Evolutionary conservation across 2,329 filamentous ascomycete genomes (phyloP).

Genomic region (Xylariaceae sp.): DNA sequence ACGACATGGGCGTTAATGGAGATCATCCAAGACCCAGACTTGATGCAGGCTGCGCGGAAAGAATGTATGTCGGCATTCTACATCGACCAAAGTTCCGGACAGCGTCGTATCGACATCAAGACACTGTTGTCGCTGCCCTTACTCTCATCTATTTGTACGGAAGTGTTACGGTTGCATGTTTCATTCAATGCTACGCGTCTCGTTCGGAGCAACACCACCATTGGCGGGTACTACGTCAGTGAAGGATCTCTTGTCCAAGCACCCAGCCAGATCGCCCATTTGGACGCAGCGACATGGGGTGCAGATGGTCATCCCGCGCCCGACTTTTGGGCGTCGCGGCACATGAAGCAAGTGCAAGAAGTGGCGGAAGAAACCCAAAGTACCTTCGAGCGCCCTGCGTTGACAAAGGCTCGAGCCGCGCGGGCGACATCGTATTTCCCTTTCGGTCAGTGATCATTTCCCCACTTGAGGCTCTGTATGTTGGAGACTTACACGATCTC

Average conservation of each 20-base stretch:
- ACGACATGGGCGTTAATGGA: conserved; percentile 29
- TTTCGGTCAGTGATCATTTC: conserved; percentile 5
- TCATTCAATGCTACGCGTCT: conserved; percentile 17
- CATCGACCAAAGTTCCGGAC: conserved; percentile 10
- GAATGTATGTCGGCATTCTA: conserved; percentile 18
- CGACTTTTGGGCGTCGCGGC: conserved; percentile 11
- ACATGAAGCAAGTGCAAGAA: conserved; percentile 2
- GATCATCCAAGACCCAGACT: conserved; percentile 19
- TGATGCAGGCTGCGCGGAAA: conserved; percentile 18
- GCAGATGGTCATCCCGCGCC: conserved; percentile 8
- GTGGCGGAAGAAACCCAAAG: too few relatives aligned
- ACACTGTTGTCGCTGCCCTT: conserved; percentile 17
- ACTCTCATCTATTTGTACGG: conserved; percentile 22
- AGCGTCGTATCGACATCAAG: conserved; percentile 3
- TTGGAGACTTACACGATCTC: background rate
- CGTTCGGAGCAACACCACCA: conserved; percentile 4
- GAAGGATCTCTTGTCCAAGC: conserved; percentile 18
- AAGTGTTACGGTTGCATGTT: conserved; percentile 21
- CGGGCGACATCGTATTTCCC: conserved; percentile 6
- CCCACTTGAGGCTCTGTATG: background rate
- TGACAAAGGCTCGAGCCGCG: too few relatives aligned
- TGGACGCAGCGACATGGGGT: conserved; percentile 16
- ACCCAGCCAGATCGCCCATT: conserved; percentile 12
- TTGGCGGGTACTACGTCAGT: conserved; percentile 13
- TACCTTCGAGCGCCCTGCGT: too few relatives aligned